phyloP scores from a whole-genome alignment of 495 filamentous ascomycete species.

The Poronia punctata region DNA sequence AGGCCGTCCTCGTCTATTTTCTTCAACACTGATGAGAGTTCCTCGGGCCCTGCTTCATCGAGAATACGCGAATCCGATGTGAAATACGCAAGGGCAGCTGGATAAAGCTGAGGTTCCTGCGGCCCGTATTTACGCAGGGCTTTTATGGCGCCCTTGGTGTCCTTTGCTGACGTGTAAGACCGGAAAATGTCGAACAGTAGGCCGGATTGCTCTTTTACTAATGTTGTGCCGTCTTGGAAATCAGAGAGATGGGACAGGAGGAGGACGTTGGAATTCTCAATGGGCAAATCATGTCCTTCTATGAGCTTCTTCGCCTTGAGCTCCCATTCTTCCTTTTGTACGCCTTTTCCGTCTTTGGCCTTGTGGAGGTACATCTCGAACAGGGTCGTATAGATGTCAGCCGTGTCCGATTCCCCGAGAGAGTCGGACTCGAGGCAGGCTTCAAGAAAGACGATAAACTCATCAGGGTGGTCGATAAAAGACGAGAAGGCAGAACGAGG shows the following conservation, averaged over 20 bases:
- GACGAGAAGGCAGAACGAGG: conserved; percentile 91
- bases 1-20: conserved; percentile 85
- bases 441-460: conserved; percentile 89
- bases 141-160: conserved; percentile 82
- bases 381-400: conserved; percentile 87
- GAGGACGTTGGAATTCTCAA: conserved; percentile 90
- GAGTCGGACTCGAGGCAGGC: conserved; percentile 63
- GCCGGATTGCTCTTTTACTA: conserved; percentile 91
- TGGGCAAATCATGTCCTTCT: conserved; percentile 64
- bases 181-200: conserved; percentile 93
- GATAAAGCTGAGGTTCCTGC: conserved; percentile 86
- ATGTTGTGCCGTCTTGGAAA: conserved; percentile 82
- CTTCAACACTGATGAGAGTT: conserved; percentile 69
- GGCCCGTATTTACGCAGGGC: conserved; percentile 87
- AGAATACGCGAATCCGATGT: conserved; percentile 76
- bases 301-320: conserved; percentile 80
- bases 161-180: conserved; percentile 88
- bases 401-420: conserved; percentile 60
- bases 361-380: conserved; percentile 98
- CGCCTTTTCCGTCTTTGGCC: conserved; percentile 63
- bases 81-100: conserved; percentile 88
- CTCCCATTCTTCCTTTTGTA: conserved; percentile 70
- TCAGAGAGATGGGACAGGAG: conserved; percentile 86
- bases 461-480: conserved; percentile 85
- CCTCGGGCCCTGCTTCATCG: conserved; percentile 77